phyloP scores from a whole-genome alignment of 129 eudicot species.

The Ambrosia artemisiifolia region DNA sequence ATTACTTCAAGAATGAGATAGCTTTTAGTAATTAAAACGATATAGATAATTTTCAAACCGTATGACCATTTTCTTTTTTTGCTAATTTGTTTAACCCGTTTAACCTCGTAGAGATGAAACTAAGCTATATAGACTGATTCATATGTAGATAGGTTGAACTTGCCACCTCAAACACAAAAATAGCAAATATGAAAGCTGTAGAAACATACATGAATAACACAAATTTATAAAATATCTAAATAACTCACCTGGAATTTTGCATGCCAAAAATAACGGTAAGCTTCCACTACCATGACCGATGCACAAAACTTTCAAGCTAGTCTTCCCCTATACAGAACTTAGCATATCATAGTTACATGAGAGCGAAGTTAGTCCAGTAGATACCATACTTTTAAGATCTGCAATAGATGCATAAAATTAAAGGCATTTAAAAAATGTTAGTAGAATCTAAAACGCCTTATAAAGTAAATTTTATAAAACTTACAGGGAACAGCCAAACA shows the following conservation, averaged over 20 bases:
- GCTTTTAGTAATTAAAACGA: no score
- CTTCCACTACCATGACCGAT: constrained; percentile 98
- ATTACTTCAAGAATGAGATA: no score
- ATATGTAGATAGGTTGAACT: background rate
- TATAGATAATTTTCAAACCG: background rate
- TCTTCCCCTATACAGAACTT: constrained; percentile 47
- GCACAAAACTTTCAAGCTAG: constrained; percentile 69
- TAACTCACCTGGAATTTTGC: constrained; percentile 62
- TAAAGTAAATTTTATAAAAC: background rate
- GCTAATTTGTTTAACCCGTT: no score
- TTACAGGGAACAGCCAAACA: constrained; percentile 96
- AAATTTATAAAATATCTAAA: no score
- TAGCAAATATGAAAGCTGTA: no score
- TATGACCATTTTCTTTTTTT: no score
- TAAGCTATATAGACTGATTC: background rate
- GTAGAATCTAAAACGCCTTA: no score
- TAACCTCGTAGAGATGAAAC: no score
- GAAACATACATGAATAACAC: no score
- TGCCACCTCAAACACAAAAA: no score
- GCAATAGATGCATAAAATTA: constrained; percentile 17
- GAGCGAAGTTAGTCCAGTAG: constrained; percentile 70
- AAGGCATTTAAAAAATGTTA: background rate
- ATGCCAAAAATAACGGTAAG: constrained; percentile 82
- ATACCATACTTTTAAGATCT: constrained; percentile 91
- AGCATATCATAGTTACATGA: constrained; percentile 57